Conservation (phyloP, 2,329 filamentous ascomycete genomes). For the Colletotrichum falcatum region DNA sequence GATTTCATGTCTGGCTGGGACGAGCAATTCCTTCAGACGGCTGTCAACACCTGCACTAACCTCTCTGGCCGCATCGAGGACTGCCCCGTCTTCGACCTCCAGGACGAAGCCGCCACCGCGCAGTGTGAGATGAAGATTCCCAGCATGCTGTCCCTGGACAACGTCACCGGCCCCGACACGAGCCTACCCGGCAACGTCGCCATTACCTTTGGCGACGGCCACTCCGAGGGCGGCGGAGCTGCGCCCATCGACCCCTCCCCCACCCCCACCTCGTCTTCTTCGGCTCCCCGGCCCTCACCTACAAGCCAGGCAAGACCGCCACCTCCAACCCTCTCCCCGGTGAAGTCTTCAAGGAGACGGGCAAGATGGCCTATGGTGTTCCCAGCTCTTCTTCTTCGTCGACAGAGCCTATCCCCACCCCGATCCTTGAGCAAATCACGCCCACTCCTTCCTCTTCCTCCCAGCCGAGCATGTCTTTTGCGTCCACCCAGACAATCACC, state of each 20-base stretch:
- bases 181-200: slow-evolving; percentile 74
- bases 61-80: slow-evolving; percentile 75
- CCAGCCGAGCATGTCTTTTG: slow-evolving; percentile 48
- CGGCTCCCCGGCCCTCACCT: slow-evolving; percentile 49
- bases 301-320: slow-evolving; percentile 52
- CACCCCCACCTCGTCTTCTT: slow-evolving; percentile 13
- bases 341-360: slow-evolving; percentile 56
- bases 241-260: slow-evolving; percentile 30
- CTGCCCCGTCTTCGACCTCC: slow-evolving; percentile 80
- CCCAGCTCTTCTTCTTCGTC: slow-evolving; percentile 17
- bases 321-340: slow-evolving; percentile 54
- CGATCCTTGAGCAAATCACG: slow-evolving; percentile 49
- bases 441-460: slow-evolving; percentile 39
- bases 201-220: slow-evolving; percentile 53
- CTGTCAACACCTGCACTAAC: slow-evolving; percentile 82
- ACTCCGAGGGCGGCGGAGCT: slow-evolving; percentile 37
- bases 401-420: slow-evolving; percentile 19
- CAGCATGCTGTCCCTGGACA: slow-evolving; percentile 65
- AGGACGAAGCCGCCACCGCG: slow-evolving; percentile 67
- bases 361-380: slow-evolving; percentile 38
- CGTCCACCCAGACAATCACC: slow-evolving; percentile 66
- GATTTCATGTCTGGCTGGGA: slow-evolving; percentile 89
- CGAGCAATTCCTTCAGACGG: slow-evolving; percentile 73
- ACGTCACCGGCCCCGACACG: slow-evolving; percentile 66
- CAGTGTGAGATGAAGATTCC: slow-evolving; percentile 75